Conservation (phyloP, 179 eudicot genomes). For the Beta corolliflora region DNA sequence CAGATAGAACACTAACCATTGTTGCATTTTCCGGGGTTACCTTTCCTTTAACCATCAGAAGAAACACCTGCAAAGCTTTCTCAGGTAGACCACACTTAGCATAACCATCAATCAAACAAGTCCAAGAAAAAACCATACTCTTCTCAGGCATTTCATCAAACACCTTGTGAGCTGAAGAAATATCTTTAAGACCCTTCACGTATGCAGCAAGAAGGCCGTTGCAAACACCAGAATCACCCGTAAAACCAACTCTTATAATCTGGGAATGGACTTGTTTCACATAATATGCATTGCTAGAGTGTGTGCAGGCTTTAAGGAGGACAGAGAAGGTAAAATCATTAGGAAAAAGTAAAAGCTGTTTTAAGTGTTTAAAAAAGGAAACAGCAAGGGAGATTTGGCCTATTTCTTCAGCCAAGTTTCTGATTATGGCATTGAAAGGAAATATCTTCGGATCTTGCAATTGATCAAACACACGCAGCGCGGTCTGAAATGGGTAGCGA, state of each 20-base stretch:
- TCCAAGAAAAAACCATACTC: slow-evolving; percentile 58
- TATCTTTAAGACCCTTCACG: slow-evolving; percentile 50
- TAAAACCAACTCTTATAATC: slow-evolving; percentile 50
- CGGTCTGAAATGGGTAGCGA: slow-evolving; percentile 52
- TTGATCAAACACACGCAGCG: slow-evolving; percentile 45
- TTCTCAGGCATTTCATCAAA: slow-evolving; percentile 76
- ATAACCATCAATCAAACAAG: slow-evolving; percentile 64
- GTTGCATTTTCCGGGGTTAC: slow-evolving; percentile 61
- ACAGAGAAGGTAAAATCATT: slow-evolving; percentile 80
- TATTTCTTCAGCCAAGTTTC: slow-evolving; percentile 60
- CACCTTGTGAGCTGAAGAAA: slow-evolving; percentile 54
- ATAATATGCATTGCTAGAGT: slow-evolving; percentile 19
- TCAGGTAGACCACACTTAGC: slow-evolving; percentile 50
- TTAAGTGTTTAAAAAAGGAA: slow-evolving; percentile 43
- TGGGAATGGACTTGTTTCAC: slow-evolving; percentile 58
- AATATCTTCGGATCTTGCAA: slow-evolving; percentile 55
- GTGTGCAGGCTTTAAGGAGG: slow-evolving; percentile 58
- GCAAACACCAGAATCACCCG: slow-evolving; percentile 50
- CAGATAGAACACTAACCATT: slow-evolving; percentile 71
- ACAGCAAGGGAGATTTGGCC: slow-evolving; percentile 38
- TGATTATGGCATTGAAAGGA: slow-evolving; percentile 80
- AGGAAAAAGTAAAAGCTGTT: slow-evolving; percentile 41
- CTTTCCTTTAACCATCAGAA: slow-evolving; percentile 47
- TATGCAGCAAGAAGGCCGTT: slow-evolving; percentile 61
- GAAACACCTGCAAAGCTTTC: slow-evolving; percentile 58